Evolutionary conservation across 306 rosid species (phyloP), one percentile per base, ranked within the genome.

Genomic region (Leucaena leucocephala): DNA sequence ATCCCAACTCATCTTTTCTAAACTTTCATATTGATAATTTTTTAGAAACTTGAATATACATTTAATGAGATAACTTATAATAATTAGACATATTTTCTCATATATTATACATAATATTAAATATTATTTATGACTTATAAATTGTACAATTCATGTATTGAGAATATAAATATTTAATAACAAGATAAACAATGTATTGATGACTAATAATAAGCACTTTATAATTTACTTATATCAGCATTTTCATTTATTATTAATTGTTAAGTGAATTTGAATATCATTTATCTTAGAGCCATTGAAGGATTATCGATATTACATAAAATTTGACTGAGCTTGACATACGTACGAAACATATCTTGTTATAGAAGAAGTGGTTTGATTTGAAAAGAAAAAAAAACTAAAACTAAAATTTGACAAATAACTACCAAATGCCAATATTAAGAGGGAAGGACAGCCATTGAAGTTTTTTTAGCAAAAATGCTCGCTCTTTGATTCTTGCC

Each of bases 361-460:
- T 27, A 27, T 52, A 17, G 10, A 15, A 52, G 58, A 17, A 52
- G 27, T 19, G 4, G 61, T 55, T 55, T 55, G 33, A 55, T 55
- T 55, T 55, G 61, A 19, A 3, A 42, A n/a, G 2, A 44, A 22
- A 40, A 40, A n/a, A 27, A 27, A 6, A 59, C 27, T 27, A 58
- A 15, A 22, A 13, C 44, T 7, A 52, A 38, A 19, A 10, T 36
- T 19, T 43, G 68, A 27, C 67, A 11, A 62, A 36, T 17, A 85
- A 82, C 74, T 36, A 48, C 76, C 80, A 74, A 38, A 50, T 9
- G 10, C 58, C 78, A 72, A 64, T 64, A 64, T 64, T 64, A 33
- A 73, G 33, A 83, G 11, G 68, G 38, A 35, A 61, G 81, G 85
- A 74, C 70, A 77, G 65, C 87, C 89, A 45, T 83, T 78, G 62